Conservation (phyloP, 495 filamentous ascomycete species). For the Evernia prunastri region DNA sequence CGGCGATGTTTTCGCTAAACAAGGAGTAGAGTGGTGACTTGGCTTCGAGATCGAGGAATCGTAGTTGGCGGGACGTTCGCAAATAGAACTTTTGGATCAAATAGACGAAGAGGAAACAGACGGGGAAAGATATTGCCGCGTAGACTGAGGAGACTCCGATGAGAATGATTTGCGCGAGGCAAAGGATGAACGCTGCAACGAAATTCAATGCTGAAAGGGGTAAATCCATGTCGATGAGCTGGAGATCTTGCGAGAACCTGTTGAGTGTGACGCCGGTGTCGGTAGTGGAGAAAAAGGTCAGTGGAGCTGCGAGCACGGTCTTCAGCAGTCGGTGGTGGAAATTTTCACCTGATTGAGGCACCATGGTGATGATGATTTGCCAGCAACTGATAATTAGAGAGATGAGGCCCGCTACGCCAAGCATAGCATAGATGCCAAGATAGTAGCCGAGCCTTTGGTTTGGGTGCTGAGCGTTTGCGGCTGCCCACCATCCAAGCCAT, state of each 20-base stretch:
- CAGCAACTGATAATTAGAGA: slow-evolving; percentile 42
- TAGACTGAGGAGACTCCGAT: slow-evolving; percentile 45
- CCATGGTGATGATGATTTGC: slow-evolving; percentile 50
- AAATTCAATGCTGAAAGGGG: slow-evolving; percentile 46
- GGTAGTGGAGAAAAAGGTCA: slow-evolving; percentile 44
- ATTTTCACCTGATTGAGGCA: slow-evolving; percentile 44
- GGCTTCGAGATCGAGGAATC: slow-evolving; percentile 56
- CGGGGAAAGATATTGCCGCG: slow-evolving; percentile 45
- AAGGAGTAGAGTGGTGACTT: slow-evolving; percentile 54
- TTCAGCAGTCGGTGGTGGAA: slow-evolving; percentile 45
- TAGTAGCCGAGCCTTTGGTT: slow-evolving; percentile 44
- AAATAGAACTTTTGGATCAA: slow-evolving; percentile 56
- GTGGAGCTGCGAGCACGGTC: slow-evolving; percentile 44
- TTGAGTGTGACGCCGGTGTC: slow-evolving; percentile 44
- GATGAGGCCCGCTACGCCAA: slow-evolving; percentile 41
- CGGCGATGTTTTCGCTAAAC: slow-evolving; percentile 49
- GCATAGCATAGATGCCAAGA: slow-evolving; percentile 50
- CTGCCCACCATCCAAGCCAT: slow-evolving; percentile 53
- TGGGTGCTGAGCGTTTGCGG: slow-evolving; percentile 37
- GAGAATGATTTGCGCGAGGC: slow-evolving; percentile 45
- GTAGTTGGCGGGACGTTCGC: slow-evolving; percentile 57
- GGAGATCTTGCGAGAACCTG: slow-evolving; percentile 56
- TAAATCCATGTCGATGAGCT: slow-evolving; percentile 52
- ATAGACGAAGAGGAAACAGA: slow-evolving; percentile 44
- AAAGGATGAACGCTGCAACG: slow-evolving; percentile 39